Percentiles rank a stretch among this genome's conserved stretches.
These are phyloP conservation scores for Thalassiosira profunda DNA, from an alignment of 108 stramenopile genomes.

Conservation along the genomic window DNA sequence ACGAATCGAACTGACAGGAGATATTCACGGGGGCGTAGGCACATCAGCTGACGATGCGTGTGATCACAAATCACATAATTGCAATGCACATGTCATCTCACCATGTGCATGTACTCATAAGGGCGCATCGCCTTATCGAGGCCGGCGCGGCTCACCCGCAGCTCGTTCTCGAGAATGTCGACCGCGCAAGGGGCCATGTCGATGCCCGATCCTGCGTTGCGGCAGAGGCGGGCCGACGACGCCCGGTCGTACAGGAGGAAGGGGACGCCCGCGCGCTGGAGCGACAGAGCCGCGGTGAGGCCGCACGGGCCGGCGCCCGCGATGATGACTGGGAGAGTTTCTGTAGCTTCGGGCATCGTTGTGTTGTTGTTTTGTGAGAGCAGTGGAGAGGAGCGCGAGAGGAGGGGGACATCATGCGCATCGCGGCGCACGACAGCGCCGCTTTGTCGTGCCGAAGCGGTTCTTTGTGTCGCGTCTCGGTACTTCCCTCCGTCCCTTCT, in stretches of 20 bases:
- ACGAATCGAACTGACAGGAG: neutral
- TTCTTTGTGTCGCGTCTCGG: too few relatives aligned
- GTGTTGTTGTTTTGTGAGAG: too few relatives aligned
- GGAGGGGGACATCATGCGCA: too few relatives aligned
- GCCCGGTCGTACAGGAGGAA: conserved; percentile 33
- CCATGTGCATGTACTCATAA: conserved; percentile 12
- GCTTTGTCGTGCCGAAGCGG: too few relatives aligned
- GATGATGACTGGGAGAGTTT: conserved; percentile 52
- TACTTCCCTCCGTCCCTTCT: too few relatives aligned
- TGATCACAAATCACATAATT: too few relatives aligned
- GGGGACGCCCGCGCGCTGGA: conserved; percentile 21
- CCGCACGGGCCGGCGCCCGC: conserved; percentile 66
- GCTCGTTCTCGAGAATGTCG: conserved; percentile 23
- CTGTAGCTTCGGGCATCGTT: too few relatives aligned
- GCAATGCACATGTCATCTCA: too few relatives aligned
- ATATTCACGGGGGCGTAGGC: too few relatives aligned
- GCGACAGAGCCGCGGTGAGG: conserved; percentile 47
- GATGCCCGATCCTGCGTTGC: conserved; percentile 29
- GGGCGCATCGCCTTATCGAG: conserved; percentile 9
- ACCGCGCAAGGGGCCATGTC: conserved; percentile 33
- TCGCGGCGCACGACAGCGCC: too few relatives aligned
- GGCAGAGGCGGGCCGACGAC: conserved; percentile 19
- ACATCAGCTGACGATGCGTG: too few relatives aligned
- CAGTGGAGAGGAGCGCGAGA: too few relatives aligned
- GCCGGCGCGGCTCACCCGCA: conserved; percentile 2